Percentiles rank a stretch among this genome's conserved stretches.
These are phyloP conservation scores for Sphagnum fallax DNA, from an alignment of 228 moss, liverwort and hornwort species.

Conservation along the genomic window DNA sequence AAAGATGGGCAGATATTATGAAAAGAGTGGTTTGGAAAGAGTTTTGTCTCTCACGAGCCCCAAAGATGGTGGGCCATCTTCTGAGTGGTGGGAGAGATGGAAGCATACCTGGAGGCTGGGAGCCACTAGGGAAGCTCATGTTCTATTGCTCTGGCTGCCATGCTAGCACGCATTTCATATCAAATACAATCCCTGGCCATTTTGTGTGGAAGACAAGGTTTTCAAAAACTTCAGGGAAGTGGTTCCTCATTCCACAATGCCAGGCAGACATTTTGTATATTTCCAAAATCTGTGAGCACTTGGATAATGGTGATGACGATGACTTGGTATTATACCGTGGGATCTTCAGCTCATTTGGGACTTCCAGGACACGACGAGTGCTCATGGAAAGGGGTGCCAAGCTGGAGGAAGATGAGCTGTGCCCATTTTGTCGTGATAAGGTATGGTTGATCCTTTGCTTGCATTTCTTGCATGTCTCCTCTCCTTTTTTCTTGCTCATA, in stretches of 20 bases:
- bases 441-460: constrained; percentile 6
- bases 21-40: constrained; percentile 58
- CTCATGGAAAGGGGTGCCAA: constrained; percentile 31
- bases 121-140: constrained; percentile 43
- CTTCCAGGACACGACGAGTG: constrained; percentile 25
- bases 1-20: constrained; percentile 26
- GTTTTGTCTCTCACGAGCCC: constrained; percentile 51
- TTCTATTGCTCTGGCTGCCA: constrained; percentile 44
- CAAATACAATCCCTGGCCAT: constrained; percentile 34
- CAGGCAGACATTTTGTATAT: constrained; percentile 40
- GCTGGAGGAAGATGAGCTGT: constrained; percentile 35
- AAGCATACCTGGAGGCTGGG: constrained; percentile 37
- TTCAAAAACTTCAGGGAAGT: constrained; percentile 44
- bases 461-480: too few species aligned
- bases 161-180: constrained; percentile 41
- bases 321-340: constrained; percentile 52
- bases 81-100: constrained; percentile 22
- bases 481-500: too few species aligned
- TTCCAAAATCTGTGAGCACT: constrained; percentile 56
- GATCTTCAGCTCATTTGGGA: constrained; percentile 32
- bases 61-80: constrained; percentile 48
- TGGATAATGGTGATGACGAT: constrained; percentile 55
- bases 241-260: constrained; percentile 33
- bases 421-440: constrained; percentile 45
- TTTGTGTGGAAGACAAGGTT: constrained; percentile 42